Conservation (phyloP, 2,329 filamentous ascomycete species). For the Cercospora berteroae region DNA sequence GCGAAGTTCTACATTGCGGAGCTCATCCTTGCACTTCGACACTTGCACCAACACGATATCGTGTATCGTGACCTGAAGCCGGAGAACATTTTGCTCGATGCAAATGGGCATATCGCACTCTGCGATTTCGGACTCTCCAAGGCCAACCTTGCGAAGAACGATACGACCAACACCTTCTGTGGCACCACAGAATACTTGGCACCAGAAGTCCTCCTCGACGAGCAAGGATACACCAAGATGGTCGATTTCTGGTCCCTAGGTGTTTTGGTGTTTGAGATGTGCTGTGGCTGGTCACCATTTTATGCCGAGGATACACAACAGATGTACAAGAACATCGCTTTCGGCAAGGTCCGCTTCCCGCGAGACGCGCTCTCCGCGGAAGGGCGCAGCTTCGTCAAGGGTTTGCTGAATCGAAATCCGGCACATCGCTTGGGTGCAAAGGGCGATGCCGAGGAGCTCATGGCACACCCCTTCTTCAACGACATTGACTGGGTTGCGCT, state of each 20-base stretch:
- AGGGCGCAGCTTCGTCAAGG: conserved; percentile 97
- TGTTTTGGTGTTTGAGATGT: conserved; percentile 98
- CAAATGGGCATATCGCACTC: conserved; percentile 94
- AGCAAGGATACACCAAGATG: conserved; percentile 99
- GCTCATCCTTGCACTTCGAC: conserved; percentile 89
- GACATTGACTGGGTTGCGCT: conserved; percentile 92
- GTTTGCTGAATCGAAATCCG: conserved; percentile 91
- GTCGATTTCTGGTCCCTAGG: conserved; percentile 99
- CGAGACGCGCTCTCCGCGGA: conserved; percentile 91
- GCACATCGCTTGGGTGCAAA: conserved; percentile 90
- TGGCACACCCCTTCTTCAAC: conserved; percentile 88
- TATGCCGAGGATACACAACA: conserved; percentile 99
- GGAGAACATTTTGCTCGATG: conserved; percentile 94
- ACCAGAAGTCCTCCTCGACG: conserved; percentile 90
- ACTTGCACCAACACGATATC: conserved; percentile 94
- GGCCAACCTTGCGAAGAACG: conserved; percentile 93
- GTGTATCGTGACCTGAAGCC: conserved; percentile 97
- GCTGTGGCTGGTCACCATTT: conserved; percentile 98
- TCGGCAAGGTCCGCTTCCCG: conserved; percentile 95
- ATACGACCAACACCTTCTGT: conserved; percentile 98
- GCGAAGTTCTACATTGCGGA: conserved; percentile 99
- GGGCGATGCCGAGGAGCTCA: conserved; percentile 88
- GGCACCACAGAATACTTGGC: conserved; percentile 97
- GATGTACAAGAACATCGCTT: conserved; percentile 99
- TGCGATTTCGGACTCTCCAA: conserved; percentile 98